Evolutionary conservation across 805 yeast genomes (phyloP), one percentile per base, ranked within the genome.

Genomic region (Barnettozyma californica): DNA sequence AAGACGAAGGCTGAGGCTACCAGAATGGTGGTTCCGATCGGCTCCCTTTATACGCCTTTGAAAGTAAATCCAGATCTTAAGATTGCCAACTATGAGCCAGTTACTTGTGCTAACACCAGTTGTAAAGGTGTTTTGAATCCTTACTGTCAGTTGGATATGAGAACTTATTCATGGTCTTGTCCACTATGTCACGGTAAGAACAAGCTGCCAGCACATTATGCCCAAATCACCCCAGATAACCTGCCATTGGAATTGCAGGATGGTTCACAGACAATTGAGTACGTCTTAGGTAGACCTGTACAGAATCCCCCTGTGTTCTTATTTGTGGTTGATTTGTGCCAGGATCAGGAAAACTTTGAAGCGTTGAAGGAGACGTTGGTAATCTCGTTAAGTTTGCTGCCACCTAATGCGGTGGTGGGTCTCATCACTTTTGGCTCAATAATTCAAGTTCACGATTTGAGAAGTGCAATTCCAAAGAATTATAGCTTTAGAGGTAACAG

Each of bases 41-140:
- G 97, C 38, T 84, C 96, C 48, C 71, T 94, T 53, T 94, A 90
- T 73, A 91, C 97, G n/a, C 99, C 99, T 9, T 76, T 94, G 58
- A 81, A 88, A 60, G 80, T 80, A 49, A 79, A 87, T 56, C 85
- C 84, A 51, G 90, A 84, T 54, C 72, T 89, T 53, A 84, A 88
- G 16, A 69, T 87, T 46, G 89, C 92, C 48, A 79, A 79, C 59
- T 89, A 90, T 67, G 96, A 91, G 65, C 97, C 97, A 11, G 81
- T 83, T 45, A 69, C 80, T 39, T 91, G 97, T 70, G 77, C 90
- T 47, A 69, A 75, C 49, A 78, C 82, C 23, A 80, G 81, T 50
- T 94, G 99, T 75, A 83, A 87, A 55, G 83, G 91, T 5, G 81
- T 89, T 34, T 69, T 94, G 66, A 92, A 91, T 69, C 96, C 97